phyloP scores from a whole-genome alignment of 176 grass and related monocot species.

The Rhipidocladum racemiflorum region DNA sequence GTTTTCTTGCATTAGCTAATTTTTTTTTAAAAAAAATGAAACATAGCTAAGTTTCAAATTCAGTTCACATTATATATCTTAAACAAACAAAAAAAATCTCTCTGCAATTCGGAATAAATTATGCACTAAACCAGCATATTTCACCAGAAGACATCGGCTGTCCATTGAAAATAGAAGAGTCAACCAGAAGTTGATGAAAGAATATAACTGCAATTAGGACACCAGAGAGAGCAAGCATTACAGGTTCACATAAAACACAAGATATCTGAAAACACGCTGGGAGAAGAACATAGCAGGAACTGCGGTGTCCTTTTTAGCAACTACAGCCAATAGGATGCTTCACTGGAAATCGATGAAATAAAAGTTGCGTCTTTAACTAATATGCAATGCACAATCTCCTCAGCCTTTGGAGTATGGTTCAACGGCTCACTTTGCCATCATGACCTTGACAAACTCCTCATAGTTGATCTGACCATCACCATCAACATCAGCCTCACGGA shows the following conservation, averaged over 20 bases:
- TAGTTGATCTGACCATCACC: constrained; percentile 96
- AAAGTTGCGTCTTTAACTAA: constrained; percentile 33
- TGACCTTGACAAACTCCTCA: constrained; percentile 91
- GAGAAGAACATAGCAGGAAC: constrained; percentile 32
- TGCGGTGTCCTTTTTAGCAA: constrained; percentile 22
- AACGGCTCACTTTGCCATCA: constrained; percentile 80
- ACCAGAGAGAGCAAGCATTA: constrained; percentile 32
- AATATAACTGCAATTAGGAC: constrained; percentile 38
- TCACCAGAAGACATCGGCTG: not conserved
- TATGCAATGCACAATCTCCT: constrained; percentile 44
- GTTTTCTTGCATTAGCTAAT: not conserved
- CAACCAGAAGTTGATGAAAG: constrained; percentile 20
- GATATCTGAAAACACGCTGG: constrained; percentile 33
- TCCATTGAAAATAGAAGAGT: constrained; percentile 20
- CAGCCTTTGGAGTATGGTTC: not conserved
- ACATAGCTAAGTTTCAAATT: not conserved
- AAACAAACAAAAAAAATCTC: not conserved
- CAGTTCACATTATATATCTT: not conserved
- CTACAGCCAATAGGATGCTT: constrained; percentile 57
- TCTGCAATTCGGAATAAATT: not conserved
- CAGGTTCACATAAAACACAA: constrained; percentile 33
- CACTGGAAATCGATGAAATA: constrained; percentile 32
- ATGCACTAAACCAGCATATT: too few relatives aligned
- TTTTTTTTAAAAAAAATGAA: not conserved
- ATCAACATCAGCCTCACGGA: constrained; percentile 85